These are phyloP conservation scores for Tephrocybe sp. DNA, from an alignment of 768 basidiomycete genomes.

Conservation along the genomic window DNA sequence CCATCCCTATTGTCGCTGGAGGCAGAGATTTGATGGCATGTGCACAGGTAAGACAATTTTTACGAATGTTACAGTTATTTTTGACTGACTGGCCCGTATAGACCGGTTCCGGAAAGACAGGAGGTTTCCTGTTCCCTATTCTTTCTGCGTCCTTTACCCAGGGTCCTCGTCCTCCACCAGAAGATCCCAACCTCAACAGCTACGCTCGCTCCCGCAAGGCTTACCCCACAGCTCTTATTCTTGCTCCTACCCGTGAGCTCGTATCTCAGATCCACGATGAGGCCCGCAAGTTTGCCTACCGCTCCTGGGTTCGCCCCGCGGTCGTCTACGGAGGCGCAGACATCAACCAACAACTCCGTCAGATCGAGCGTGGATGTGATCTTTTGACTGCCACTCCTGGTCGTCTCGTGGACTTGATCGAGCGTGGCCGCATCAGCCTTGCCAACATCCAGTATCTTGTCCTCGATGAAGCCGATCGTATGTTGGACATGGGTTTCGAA, in stretches of 20 bases:
- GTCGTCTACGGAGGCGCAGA: conserved; percentile 99
- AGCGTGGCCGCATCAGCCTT: conserved; percentile 94
- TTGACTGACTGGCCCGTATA: conserved; percentile 29
- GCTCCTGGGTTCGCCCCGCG: conserved; percentile 98
- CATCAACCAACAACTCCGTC: conserved; percentile 91
- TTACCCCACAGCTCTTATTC: conserved; percentile 94
- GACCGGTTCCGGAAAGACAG: conserved; percentile 99
- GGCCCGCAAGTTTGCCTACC: conserved; percentile 97
- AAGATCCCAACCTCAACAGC: conserved; percentile 41
- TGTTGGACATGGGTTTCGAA: conserved; percentile 99
- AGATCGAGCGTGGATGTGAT: conserved; percentile 95
- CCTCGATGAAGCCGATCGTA: conserved; percentile 98
- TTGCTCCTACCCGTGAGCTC: conserved; percentile 97
- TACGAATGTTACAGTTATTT: conserved; percentile 1
- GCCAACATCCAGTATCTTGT: conserved; percentile 97
- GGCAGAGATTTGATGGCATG: conserved; percentile 93
- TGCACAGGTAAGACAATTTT: conserved; percentile 62
- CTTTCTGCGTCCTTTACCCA: conserved; percentile 85
- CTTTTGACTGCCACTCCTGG: conserved; percentile 95
- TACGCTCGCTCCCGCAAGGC: conserved; percentile 82
- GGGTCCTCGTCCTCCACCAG: conserved; percentile 76
- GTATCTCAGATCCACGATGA: conserved; percentile 99
- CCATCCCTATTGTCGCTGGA: conserved; percentile 93
- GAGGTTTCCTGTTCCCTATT: conserved; percentile 98
- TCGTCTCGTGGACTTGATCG: conserved; percentile 96